Evolutionary conservation across 108 stramenopile species (phyloP), one percentile per base, ranked within the genome.

Genomic region (Parietichytrium sp.): DNA sequence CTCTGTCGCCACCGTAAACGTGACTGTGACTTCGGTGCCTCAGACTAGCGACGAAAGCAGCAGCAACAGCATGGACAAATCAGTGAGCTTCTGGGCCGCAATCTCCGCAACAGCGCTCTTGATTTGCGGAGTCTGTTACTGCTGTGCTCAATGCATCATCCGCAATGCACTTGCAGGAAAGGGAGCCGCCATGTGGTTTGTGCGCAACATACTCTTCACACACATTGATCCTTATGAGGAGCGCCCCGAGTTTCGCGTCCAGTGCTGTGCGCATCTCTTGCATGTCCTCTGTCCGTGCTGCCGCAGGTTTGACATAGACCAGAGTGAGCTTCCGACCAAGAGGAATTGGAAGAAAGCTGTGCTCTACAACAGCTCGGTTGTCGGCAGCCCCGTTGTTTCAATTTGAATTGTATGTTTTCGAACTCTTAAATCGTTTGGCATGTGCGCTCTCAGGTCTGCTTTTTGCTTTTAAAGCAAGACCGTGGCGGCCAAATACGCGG

Each of bases 161-260:
- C 61, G 61, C 20, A 33, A 42, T 27, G 61, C 61, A 6, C 20
- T 72, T 33, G 6, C 45, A 42, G 61, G 61, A 1, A 42, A 72
- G 4, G 38, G 61, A 33, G 61, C 61, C 1, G 61, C 61, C 33
- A 27, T 72, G 15, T 72, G 61, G 61, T 23, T 72, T 45, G 61
- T 72, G 38, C 33, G 42, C 38, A 72, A 72, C 42, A 42, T 72
- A 8, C 45, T 72, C 61, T 72, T 72, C 1, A 72, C 61, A 2
- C 33, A 72, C 33, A 72, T 72, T 72, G 61, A 72, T 25, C 20
- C 33, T 23, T 45, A 72, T 33, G 61, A 72, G 23, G 38, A 45
- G 33, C 0, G 20, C 1, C 61, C 61, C 42, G 61, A 72, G 42
- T 33, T 42, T 16, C 61, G 61, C 42, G 61, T 72, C 20, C 25